phyloP scores from a whole-genome alignment of 2,329 filamentous ascomycete genomes.

The Tolypocladium paradoxum region DNA sequence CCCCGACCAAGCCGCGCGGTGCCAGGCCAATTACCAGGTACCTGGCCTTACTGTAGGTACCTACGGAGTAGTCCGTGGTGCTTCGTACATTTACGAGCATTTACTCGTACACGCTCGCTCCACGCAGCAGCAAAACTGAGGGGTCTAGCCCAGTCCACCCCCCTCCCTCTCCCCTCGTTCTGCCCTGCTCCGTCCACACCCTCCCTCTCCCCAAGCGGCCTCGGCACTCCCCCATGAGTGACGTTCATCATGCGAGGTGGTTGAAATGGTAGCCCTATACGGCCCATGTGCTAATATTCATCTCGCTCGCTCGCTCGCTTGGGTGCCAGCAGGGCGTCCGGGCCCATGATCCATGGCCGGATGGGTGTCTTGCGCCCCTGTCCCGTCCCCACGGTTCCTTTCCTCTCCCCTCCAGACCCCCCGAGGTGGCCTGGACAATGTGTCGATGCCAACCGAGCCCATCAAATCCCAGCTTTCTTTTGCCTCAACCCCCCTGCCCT shows the following conservation, averaged over 20 bases:
- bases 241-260: conserved; percentile 3
- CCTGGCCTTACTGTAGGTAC: neutral
- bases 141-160: neutral
- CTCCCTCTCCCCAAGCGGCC: neutral
- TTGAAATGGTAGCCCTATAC: conserved; percentile 1
- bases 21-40: neutral
- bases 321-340: neutral
- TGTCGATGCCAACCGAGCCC: neutral
- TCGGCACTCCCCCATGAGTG: conserved; percentile 1
- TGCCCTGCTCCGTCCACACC: neutral
- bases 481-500: conserved; percentile 13
- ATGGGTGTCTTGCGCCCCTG: neutral
- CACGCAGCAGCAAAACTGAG: neutral
- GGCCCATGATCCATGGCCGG: neutral
- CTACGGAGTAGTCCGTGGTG: no score
- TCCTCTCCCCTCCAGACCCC: neutral
- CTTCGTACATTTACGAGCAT: neutral
- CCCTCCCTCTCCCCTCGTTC: no score
- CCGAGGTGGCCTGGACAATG: neutral
- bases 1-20: neutral
- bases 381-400: neutral
- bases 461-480: conserved; percentile 9
- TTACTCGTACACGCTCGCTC: no score
- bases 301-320: neutral
- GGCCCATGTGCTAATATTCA: neutral